Base-by-base conservation (phyloP, 2,329 filamentous ascomycete species). In the Beauveria australis region DNA sequence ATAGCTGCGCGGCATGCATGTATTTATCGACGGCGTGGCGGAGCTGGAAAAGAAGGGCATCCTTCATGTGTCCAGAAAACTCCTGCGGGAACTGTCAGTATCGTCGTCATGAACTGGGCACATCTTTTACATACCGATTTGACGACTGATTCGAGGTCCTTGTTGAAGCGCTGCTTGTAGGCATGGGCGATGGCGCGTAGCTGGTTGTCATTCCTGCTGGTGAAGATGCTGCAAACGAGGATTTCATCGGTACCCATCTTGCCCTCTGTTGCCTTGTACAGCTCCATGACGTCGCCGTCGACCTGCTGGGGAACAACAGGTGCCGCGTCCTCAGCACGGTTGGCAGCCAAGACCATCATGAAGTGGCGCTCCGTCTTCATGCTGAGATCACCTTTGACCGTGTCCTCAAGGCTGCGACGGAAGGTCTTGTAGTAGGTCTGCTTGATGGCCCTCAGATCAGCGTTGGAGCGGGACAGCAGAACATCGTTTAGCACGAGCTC, bases 11-110 rank as follows among this genome's bases (percentile, higher is more conserved):
- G 67, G 96, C 92, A 65, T 91, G 87, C 80, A 90, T 88, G 62
- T 90, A 91, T 65, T 88, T 90, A 74, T 97, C 91, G 6, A 83
- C 77, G 3, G 89, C 93, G 14, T 87, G 80, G 12, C 82, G 82
- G n/a, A 97, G 77, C 72, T 96, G 91, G 71, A 86, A 86, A 28
- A 94, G 75, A 1, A 97, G 81, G 0, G 91, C 91, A 18, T 90
- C 84, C 71, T 92, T 81, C 92, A 97, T 97, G 71, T 97, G 93
- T 0, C 93, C 93, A 0, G 87, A 89, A 74, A 97, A 97, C 68
- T 94, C 86, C 76, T 87, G 63, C 9, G 62, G 12, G 12, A 22
- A n/a, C 18, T 52, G 47, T 48, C 24, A 28, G 26, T 44, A 9
- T n/a, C 26, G 28, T 18, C 40, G 26, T 5, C 14, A 49, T 2